Percentiles rank a stretch among this genome's conserved stretches.
phyloP scores from a whole-genome alignment of 139 green algal genomes.

The Coelastrella sp. region DNA sequence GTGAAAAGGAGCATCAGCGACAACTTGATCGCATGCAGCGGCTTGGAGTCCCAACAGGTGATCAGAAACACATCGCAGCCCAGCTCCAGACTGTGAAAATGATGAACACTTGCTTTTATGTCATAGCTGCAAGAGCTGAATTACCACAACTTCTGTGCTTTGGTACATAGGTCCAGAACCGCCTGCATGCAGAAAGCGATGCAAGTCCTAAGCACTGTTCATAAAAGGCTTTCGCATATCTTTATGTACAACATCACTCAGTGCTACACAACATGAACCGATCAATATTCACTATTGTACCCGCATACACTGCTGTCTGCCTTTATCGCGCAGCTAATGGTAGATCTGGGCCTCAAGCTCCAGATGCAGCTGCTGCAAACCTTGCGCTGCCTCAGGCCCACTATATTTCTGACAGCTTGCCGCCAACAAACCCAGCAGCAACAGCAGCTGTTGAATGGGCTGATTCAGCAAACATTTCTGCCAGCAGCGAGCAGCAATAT shows the following conservation, averaged over 20 bases:
- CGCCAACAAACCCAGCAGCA: not conserved
- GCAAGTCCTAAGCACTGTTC: too few species aligned
- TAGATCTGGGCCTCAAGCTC: not conserved
- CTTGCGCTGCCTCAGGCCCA: not conserved
- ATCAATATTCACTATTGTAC: too few species aligned
- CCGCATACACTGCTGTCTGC: too few species aligned
- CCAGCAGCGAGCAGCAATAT: not conserved
- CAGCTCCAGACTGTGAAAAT: not conserved
- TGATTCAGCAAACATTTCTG: not conserved
- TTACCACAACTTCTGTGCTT: not conserved
- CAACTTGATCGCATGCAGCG: conserved; percentile 27
- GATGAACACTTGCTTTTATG: not conserved
- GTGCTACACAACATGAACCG: too few species aligned
- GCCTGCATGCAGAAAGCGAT: too few species aligned
- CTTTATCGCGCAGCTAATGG: too few species aligned
- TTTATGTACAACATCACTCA: too few species aligned
- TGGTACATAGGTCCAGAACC: too few species aligned
- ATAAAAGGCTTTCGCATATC: too few species aligned
- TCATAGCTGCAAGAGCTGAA: not conserved
- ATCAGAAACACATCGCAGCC: too few species aligned
- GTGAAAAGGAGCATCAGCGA: conserved; percentile 2
- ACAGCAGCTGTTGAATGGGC: not conserved
- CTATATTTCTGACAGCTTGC: not conserved
- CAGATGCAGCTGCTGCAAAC: not conserved
- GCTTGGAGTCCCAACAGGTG: conserved; percentile 15